Evolutionary conservation across 495 filamentous ascomycete genomes (phyloP), one percentile per base, ranked within the genome.

Genomic region (Saxophila tyrrhenica): DNA sequence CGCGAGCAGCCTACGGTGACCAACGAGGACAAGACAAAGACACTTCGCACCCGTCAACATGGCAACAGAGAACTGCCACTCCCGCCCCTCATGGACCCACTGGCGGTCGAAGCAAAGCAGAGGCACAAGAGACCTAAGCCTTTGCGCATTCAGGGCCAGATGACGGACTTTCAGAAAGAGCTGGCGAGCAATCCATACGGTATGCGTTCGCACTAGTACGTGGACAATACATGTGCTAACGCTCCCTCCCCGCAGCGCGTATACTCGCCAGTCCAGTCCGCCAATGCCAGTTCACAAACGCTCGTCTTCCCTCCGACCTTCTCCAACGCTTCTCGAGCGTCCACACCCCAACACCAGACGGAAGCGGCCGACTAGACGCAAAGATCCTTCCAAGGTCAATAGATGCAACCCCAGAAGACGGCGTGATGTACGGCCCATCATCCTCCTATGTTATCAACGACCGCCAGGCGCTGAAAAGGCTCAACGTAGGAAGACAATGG

Each of bases 261-360:
- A 81, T 83, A 11, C 76, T 95, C 7, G 85, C 83, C 16, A 80
- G 78, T 0, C 80, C 82, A 0, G 39, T 79, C 16, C 80, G 89
- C 25, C 63, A 66, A 56, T 94, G 87, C 65, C 32, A 66, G 1
- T 39, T 79, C n/a, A 84, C 86, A 8, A 63, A 62, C 0, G 60
- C 64, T 0, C 61, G 74, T 1, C 60, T 91, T 0, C 89, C 89
- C 0, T 69, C 57, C 2, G 78, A 71, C 52, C 79, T 94, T 51
- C 69, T 89, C 13, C 76, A 81, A 29, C 72, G 77, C 24, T 62
- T 73, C 72, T 9, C 44, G 87, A 9, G 64, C 81, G 1, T 59
- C 67, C 17, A 76, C 82, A 39, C 83, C 85, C 7, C 65, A 76
- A 78, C 76, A 2, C n/a, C 53, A 45, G n/a, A 42, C 52, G 17